Base-by-base conservation (phyloP, 1,139 yeast genomes). In the Hansenula sp. region DNA sequence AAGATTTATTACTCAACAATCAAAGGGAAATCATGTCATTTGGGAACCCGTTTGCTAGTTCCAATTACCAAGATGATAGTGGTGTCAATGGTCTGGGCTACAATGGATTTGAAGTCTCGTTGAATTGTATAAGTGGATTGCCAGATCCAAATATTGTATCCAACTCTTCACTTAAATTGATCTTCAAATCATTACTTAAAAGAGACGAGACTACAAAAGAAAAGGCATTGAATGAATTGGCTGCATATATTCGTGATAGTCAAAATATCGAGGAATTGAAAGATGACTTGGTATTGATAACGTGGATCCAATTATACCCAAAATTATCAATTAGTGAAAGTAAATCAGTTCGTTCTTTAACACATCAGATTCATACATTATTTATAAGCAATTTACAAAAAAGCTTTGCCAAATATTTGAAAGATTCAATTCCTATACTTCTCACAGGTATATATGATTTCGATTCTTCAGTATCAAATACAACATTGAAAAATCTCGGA, bases 261-360 rank as follows among this genome's bases (percentile, higher is more conserved):
- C 55, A 61, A 3, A 56, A 58, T 4, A 52, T 60, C 5, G 54
- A 57, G 10, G 55, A 53, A 21, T 63, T 66, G 37, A 61, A 62
- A 21, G 74, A 77, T 45, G 82, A 82, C 36, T 50, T 75, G 44
- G 71, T 75, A 3, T 55, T 80, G 8, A 65, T 75, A 8, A 73
- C 88, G 4, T 89, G 96, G 95, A 69, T 85, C 27, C 95, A 87
- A 57, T 52, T 86, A 33, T 90, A 86, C 54, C 83, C 96, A 1
- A 87, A 88, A 54, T 63, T 89, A 32, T 73, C 92, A 5, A 70
- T 82, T 12, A 95, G 85, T 48, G 77, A 77, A 42, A 77, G 90
- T 3, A 75, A 83, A 50, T 62, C 65, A 16, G 87, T 87, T 2
- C 69, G 97, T 43, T 46, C 64, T 5, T 57, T 71, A 27, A 61